Evolutionary conservation across 257 asterid genomes (phyloP), one percentile per base, ranked within the genome.

Genomic region (Craterostigma plantagineum): DNA sequence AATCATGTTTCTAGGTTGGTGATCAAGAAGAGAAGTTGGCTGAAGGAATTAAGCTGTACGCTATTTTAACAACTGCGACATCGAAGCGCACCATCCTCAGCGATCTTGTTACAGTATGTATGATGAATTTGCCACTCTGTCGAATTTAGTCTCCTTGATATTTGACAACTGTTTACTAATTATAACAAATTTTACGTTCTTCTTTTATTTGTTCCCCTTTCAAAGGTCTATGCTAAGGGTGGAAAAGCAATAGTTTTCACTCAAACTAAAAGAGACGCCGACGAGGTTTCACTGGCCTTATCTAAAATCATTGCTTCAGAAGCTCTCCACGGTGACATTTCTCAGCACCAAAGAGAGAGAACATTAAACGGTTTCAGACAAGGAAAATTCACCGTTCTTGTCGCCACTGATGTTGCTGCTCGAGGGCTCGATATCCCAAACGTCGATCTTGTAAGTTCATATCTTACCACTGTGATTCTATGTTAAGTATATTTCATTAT

Each of bases 291-390:
- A 13, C 16, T 69, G 59, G 75, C 63, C 44, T 60, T 85, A 48
- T 64, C 92, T 34, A 85, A 61, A 48, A 81, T 75, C 64, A 81
- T 85, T 51, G 68, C 94, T 30, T 81, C 92, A 42, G 96, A 81
- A 68, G 96, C 96, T n/a, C 70, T 85, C 56, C 96, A 85, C 34
- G 94, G 96, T 0, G 96, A 85, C 66, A 85, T 85, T 59, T 85
- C 97, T 63, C 96, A 85, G 49, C 94, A 85, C 70, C 96, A 85
- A 66, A 77, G 97, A 54, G 94, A 85, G 60, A 75, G 94, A 71
- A 81, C 96, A 4, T 54, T 85, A 46, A 85, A 85, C 62, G 90
- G 81, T 52, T 85, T 81, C 56, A 72, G 96, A 57, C 96, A 77
- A 64, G 96, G 94, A 39, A 81, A 75, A 58, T 85, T 81, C 55